Base-by-base conservation (phyloP, 345 rosid species). In the Brassica juncea region DNA sequence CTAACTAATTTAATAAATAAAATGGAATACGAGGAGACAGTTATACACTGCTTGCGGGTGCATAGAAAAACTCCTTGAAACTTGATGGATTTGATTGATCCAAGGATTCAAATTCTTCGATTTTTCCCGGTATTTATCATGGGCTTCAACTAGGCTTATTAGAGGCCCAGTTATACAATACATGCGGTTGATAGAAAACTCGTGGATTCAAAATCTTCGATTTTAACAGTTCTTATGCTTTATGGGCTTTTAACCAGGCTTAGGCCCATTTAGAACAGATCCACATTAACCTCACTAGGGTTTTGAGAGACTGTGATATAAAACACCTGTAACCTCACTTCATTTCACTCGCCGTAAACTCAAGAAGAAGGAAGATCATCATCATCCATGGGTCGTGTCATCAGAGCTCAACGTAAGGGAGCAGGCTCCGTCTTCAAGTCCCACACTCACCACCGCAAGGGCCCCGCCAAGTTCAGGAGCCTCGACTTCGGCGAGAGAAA, bases 401-500 rank as follows among this genome's bases (percentile, higher is more conserved):
- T 90, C 72, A 84, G 94, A 66, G 92, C 90, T 19, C 92, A 88
- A 71, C 85, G 91, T 75, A 90, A 90, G 82, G 94, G 94, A 63
- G 89, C 92, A 0, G 94, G 92, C 2, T 88, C 92, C 28, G 92
- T 90, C 73, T 90, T 90, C 90, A 88, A 86, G 80, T 82, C 94
- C 14, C 92, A 90, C 82, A 88, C 91, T 31, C 92, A 90, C 84
- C 92, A 88, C 84, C 89, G 94, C 34, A 90, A 90, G 80, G 94
- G 94, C 2, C 89, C 94, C 0, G 91, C 92, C 4, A 84, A 89
- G 8, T 90, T 90, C 88, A 81, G 91, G 3, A 84, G 87, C 7
- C 92, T 90, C 77, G 94, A 90, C 30, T 90, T 84, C 74, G 91
- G 92, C 2, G 92, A 90, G 85, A 84, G 94, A 3, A 88, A 90